Base-by-base conservation (phyloP, 306 rosid genomes). In the Betula pendula region DNA sequence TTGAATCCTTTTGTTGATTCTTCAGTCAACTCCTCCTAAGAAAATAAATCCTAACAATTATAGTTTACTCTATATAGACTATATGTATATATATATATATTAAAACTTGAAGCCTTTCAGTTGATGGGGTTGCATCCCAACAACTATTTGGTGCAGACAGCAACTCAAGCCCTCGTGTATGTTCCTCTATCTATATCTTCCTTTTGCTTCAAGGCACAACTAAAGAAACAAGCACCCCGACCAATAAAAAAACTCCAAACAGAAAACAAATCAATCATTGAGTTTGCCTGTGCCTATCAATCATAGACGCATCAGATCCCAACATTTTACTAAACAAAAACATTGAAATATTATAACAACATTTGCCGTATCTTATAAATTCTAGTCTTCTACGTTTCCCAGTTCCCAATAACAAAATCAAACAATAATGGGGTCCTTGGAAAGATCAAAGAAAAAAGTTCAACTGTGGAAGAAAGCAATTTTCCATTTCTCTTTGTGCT, bases 161-260 rank as follows among this genome's bases (percentile, higher is more conserved):
- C 86, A 79, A 86, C 91, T 38, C 68, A 73, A 69, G 83, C 77
- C 80, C 86, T 85, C 78, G 44, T 76, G 5, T 60, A 43, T 53
- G 38, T 14, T 53, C 74, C 45, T 71, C 77, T 8, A 38, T 8
- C 25, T 45, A 75, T 71, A 75, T 71, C 78, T 89, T 86, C 73
- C 95, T 92, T 95, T 92, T 65, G 80, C 97, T 89, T 92, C 74
- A 95, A 95, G 98, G 75, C 49, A 88, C 93, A 87, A 47, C 96
- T 81, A 89, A 71, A 70, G 70, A 87, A 87, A 62, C 84, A 79
- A 84, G n/a, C 63, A 8, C 71, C 87, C 43, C 69, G 72, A 81
- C 88, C 84, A 63, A 69, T 75, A 80, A 81, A 80, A 80, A 75
- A 48, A 80, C 77, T 72, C 76, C 78, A 78, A 73, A 59, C 22